These are phyloP conservation scores for Tetrastigma voinierianum DNA, from an alignment of 164 flowering plant genomes.

Conservation along the genomic window DNA sequence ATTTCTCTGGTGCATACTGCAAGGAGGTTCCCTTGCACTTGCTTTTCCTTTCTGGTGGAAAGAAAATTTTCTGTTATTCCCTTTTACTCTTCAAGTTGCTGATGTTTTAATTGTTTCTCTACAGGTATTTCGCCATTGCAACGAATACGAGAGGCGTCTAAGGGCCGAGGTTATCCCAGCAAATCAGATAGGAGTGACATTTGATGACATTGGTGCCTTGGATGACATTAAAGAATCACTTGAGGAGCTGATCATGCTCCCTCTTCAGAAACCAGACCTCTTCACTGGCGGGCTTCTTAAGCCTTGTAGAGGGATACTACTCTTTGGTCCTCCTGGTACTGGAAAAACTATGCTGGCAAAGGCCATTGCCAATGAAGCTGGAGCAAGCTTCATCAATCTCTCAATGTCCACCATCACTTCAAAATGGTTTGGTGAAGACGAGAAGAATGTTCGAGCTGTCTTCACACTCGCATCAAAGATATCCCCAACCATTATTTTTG, in stretches of 20 bases:
- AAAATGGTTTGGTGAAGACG: constrained; percentile 68
- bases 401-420: constrained; percentile 65
- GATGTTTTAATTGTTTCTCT: neutral
- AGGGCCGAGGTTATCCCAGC: constrained; percentile 61
- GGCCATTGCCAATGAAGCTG: constrained; percentile 67
- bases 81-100: too few species aligned
- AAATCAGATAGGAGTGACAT: constrained; percentile 49
- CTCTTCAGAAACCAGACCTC: constrained; percentile 58
- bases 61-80: too few species aligned
- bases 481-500: constrained; percentile 59
- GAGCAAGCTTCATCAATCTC: constrained; percentile 63
- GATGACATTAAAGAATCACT: constrained; percentile 58
- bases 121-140: constrained; percentile 47
- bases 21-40: neutral
- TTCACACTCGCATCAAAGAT: constrained; percentile 54
- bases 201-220: constrained; percentile 49
- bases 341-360: constrained; percentile 68
- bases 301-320: constrained; percentile 53
- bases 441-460: constrained; percentile 51
- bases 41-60: neutral
- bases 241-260: constrained; percentile 61
- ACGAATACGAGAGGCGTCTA: constrained; percentile 56
- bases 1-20: too few species aligned
- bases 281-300: constrained; percentile 55
- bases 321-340: constrained; percentile 66